Percentiles rank a stretch among this genome's conserved stretches.
Evolutionary conservation across 345 rosid genomes (phyloP).

Genomic region (Euphorbia lathyris): DNA sequence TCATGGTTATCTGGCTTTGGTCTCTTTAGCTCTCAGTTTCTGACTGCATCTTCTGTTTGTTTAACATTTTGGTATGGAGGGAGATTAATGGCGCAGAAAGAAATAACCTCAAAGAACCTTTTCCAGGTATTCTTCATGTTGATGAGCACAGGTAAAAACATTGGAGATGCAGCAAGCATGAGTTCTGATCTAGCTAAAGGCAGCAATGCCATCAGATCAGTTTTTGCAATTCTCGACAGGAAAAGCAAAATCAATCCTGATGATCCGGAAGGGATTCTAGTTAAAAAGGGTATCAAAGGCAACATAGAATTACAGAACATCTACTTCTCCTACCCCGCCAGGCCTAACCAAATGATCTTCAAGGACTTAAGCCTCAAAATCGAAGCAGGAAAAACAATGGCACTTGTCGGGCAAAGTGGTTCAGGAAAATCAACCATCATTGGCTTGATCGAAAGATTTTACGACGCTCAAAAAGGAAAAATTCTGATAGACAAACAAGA

Average conservation of each 20-base stretch:
- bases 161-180: slow-evolving; percentile 41
- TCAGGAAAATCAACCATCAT: slow-evolving; percentile 54
- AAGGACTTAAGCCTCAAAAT: slow-evolving; percentile 26
- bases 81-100: slow-evolving; percentile 14
- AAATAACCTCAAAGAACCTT: slow-evolving; percentile 20
- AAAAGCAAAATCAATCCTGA: slow-evolving; percentile 30
- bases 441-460: slow-evolving; percentile 44
- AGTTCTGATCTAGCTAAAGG: slow-evolving; percentile 34
- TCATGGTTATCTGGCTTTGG: slow-evolving; percentile 33
- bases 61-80: slow-evolving; percentile 39
- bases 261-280: slow-evolving; percentile 18
- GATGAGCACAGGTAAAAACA: slow-evolving; percentile 28
- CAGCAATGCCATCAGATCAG: slow-evolving; percentile 21
- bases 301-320: slow-evolving; percentile 30
- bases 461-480: slow-evolving; percentile 36
- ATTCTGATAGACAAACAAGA: slow-evolving; percentile 34
- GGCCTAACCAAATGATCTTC: slow-evolving; percentile 31
- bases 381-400: slow-evolving; percentile 29
- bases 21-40: slow-evolving; percentile 27
- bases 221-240: slow-evolving; percentile 25
- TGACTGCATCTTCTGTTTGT: slow-evolving; percentile 17
- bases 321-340: slow-evolving; percentile 32
- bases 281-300: slow-evolving; percentile 26
- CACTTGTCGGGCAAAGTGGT: slow-evolving; percentile 40
- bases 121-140: slow-evolving; percentile 33